Evolutionary conservation across 345 rosid species (phyloP).

Genomic region (Garcia nutans): DNA sequence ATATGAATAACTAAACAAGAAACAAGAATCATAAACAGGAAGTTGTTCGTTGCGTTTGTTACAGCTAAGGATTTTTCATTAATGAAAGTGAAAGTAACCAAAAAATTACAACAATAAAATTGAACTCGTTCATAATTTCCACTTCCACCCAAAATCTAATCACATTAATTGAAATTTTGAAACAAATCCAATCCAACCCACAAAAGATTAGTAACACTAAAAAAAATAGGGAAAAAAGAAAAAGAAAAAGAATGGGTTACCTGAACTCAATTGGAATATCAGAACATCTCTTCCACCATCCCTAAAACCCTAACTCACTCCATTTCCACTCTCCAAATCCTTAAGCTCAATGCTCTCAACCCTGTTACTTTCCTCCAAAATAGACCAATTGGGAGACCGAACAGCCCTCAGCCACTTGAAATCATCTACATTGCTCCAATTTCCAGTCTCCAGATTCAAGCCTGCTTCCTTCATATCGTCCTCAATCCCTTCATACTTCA

Average conservation of each 20-base stretch:
- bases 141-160: background rate
- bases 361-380: slow-evolving; percentile 61
- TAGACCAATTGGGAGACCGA: slow-evolving; percentile 78
- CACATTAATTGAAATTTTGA: background rate
- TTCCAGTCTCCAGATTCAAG: slow-evolving; percentile 58
- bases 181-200: background rate
- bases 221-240: too few species aligned
- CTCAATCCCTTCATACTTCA: slow-evolving; percentile 67
- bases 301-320: background rate
- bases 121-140: background rate
- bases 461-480: slow-evolving; percentile 59
- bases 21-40: background rate
- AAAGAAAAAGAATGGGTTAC: background rate
- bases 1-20: background rate
- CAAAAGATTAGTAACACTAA: background rate
- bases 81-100: background rate
- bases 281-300: background rate
- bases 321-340: slow-evolving; percentile 2
- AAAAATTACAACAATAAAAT: background rate
- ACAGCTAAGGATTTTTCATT: background rate
- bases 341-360: slow-evolving; percentile 34
- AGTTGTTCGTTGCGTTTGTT: background rate
- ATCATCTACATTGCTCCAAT: slow-evolving; percentile 83
- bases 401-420: slow-evolving; percentile 85
- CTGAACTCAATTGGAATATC: background rate